Base-by-base conservation (phyloP, 805 yeast genomes). In the Candida rishiriensis region DNA sequence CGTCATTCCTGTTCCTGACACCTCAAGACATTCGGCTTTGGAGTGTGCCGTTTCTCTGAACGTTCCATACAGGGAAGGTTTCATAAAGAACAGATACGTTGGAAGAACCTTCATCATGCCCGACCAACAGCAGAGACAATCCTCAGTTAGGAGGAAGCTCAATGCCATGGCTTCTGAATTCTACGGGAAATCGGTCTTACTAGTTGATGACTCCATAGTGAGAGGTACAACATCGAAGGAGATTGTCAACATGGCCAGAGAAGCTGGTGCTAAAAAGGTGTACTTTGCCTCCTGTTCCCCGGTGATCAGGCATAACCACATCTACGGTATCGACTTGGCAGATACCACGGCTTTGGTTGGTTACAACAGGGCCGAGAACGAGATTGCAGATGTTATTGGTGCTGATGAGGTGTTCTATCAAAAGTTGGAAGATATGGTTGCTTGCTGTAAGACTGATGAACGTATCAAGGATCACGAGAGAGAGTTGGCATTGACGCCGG, bases 71-170 rank as follows among this genome's bases (percentile, higher is more conserved):
- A 79, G 99, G 61, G 99, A 93, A 69, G 99, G 97, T 21, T 93
- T 93, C 62, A 95, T 93, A 51, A 93, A 93, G 66, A 93, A 93
- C 71, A 78, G 97, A 57, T 93, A 93, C 61, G 95, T 93, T 47
- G 99, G 99, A 29, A 81, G 99, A 67, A 93, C 99, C 1, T 93
- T 93, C 62, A 93, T 93, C 59, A 93, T 93, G 99, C 98, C 99
- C 13, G 90, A 88, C 70, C 99, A 93, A 72, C 80, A 81, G 63
- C 95, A 90, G 68, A 81, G 99, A 66, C 81, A 90, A 41, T 88
- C 96, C 2, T 84, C 95, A 18, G 99, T 93, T 14, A 80, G 99
- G 62, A 79, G 96, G 56, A 93, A 93, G 69, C 75, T 93, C 59
- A 93, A 93, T 66, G 97, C 99, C 9, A 93, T 93, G 97, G 88